Percentiles rank a stretch among this genome's conserved stretches.
Evolutionary conservation across 495 filamentous ascomycete species (phyloP).

Genomic region (Aspergillus incahuasiensis): DNA sequence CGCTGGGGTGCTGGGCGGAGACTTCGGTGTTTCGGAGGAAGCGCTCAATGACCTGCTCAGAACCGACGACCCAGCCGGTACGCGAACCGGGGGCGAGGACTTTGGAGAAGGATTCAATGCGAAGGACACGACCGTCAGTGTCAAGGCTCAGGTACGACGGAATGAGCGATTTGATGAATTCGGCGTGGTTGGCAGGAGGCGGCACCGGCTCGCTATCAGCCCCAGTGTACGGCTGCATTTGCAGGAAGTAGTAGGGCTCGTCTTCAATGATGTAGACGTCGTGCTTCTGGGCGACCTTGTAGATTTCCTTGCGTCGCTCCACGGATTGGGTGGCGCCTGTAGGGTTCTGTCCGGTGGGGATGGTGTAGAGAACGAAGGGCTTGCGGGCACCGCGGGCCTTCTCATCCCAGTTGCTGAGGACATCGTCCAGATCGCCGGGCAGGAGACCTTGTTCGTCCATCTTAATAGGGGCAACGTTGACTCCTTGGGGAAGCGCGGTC

Average conservation of each 20-base stretch:
- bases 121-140: slow-evolving; percentile 62
- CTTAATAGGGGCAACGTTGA: slow-evolving; percentile 63
- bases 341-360: slow-evolving; percentile 79
- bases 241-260: slow-evolving; percentile 96
- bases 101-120: slow-evolving; percentile 67
- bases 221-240: slow-evolving; percentile 81
- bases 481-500: slow-evolving; percentile 71
- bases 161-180: slow-evolving; percentile 57
- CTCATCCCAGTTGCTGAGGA: slow-evolving; percentile 65
- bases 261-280: slow-evolving; percentile 89
- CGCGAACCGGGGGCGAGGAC: slow-evolving; percentile 59
- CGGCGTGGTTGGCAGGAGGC: slow-evolving; percentile 50
- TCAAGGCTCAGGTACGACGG: slow-evolving; percentile 61
- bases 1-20: slow-evolving; percentile 76
- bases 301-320: slow-evolving; percentile 63
- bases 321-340: slow-evolving; percentile 78
- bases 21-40: slow-evolving; percentile 74
- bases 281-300: slow-evolving; percentile 72
- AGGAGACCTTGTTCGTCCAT: slow-evolving; percentile 79
- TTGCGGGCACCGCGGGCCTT: slow-evolving; percentile 53
- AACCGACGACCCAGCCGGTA: slow-evolving; percentile 62
- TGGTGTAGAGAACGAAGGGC: slow-evolving; percentile 59
- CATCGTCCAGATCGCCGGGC: slow-evolving; percentile 58
- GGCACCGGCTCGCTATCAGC: slow-evolving; percentile 44
- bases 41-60: slow-evolving; percentile 75